Conservation (phyloP, 2,329 filamentous ascomycete genomes). For the Penicillium sp. region DNA sequence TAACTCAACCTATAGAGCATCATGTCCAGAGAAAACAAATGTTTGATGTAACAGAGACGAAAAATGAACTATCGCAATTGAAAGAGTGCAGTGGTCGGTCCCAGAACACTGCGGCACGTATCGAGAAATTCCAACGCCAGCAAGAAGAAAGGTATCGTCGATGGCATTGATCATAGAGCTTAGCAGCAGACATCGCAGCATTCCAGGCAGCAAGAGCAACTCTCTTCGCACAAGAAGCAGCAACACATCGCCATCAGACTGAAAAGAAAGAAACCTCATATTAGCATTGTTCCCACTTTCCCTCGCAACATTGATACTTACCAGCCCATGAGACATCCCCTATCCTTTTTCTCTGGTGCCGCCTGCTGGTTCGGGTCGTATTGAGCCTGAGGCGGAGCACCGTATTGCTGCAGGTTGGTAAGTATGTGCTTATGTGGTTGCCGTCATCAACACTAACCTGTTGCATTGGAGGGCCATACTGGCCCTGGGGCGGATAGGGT, state of each 20-base stretch:
- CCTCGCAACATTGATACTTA: slow-evolving; percentile 26
- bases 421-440: too few species aligned
- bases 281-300: slow-evolving; percentile 8
- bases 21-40: not conserved
- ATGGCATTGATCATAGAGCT: slow-evolving; percentile 19
- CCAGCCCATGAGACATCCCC: slow-evolving; percentile 51
- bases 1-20: not conserved
- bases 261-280: not conserved
- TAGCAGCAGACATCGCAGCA: slow-evolving; percentile 45
- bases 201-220: slow-evolving; percentile 62
- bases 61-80: slow-evolving; percentile 1
- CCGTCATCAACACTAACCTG: not conserved
- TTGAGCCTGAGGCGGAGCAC: too few species aligned
- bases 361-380: too few species aligned
- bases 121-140: slow-evolving; percentile 17
- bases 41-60: not conserved
- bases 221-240: slow-evolving; percentile 63
- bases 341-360: slow-evolving; percentile 32
- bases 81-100: slow-evolving; percentile 6
- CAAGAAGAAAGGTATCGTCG: slow-evolving; percentile 21
- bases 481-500: slow-evolving; percentile 27
- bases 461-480: slow-evolving; percentile 22
- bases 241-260: slow-evolving; percentile 59
- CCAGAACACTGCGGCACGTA: slow-evolving; percentile 2
- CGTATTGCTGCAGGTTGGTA: too few species aligned